Evolutionary conservation across 1,284 basidiomycete genomes (phyloP), one percentile per base, ranked within the genome.

Genomic region (Sanghuangporus baumii): DNA sequence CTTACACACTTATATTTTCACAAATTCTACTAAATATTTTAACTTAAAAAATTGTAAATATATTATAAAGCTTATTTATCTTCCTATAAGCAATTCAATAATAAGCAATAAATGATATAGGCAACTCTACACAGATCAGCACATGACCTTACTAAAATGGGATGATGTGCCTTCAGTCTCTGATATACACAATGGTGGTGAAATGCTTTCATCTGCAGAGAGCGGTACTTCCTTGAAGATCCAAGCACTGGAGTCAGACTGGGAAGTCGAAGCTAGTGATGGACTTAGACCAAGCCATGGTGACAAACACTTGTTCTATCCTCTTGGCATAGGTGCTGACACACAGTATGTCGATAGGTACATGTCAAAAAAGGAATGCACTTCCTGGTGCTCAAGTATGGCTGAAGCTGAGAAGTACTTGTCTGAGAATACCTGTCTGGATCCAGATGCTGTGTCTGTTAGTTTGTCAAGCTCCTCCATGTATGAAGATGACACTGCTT

Each of bases 371-470:
- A 56, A 41, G 38, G 20, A 51, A 38, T 55, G 63, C 9, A 37
- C 47, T 16, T 65, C 63, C 9, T 59, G 60, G 63, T 55, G 63
- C 31, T 58, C 58, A 40, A 65, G 63, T 20, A 64, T 64, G 62
- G 51, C 43, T 14, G 62, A 60, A 46, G 62, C 62, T 40, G 62
- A 60, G 50, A 61, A 61, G 40, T 61, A 57, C 38, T 41, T 65
- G 4, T 36, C 40, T 16, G 56, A 58, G 11, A 16, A 38, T 23
- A 12, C 20, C 16, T 20, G 59, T 14, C 23, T 43, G 36, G 20
- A 40, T 8, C 12, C 12, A 38, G 31, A 18, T 14, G 23, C 62
- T 16, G 26, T 55, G 41, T 51, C 59, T 18, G 60, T 41, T 14
- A 65, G 63, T 40, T 61, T 55, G 23, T 65, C 63, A 6, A 31